Evolutionary conservation across 208 protist species (phyloP), one percentile per base, ranked within the genome.

Genomic region (Acanthamoeba castellanii): DNA sequence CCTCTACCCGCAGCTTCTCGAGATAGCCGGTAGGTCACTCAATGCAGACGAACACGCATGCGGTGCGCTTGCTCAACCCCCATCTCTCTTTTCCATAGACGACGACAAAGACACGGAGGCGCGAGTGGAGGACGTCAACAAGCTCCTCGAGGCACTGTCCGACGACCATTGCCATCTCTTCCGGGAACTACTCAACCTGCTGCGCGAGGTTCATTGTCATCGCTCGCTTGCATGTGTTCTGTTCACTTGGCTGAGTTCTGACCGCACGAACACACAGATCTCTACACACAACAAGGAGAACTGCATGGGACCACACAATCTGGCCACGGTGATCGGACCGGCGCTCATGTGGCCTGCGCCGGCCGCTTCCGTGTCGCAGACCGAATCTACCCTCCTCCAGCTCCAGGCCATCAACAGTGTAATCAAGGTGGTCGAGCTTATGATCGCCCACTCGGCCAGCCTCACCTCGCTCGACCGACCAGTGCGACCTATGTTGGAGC

Each of bases 301-400:
- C 30, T 88, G 81, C 50, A 88, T 88, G 81, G 81, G 81, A 32
- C 27, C 81, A 64, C 81, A 88, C 81, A 88, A 88, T n/a, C 30
- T 88, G 8, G 81, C 81, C 30, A 88, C 81, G 50, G 81, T 88
- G 50, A 64, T 88, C 34, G 81, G 81, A 25, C 81, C 81, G n/a
- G 81, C 81, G n/a, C 81, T 88, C n/a, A 45, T 88, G 81, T 64
- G 81, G 81, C 50, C 81, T 42, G 16, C 81, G 45, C 50, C 42
- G 6, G 27, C n/a, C 81, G 50, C 81, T 34, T 64, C 81, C n/a
- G 81, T 47, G 4, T 85, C 76, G 8, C 76, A 59, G 50, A 45
- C 50, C 8, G 81, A 88, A 7, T 37, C 18, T 25, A 34, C 81
- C 7, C 27, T 88, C 14, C n/a, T 64, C 20, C 81, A 88, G 81